Base-by-base conservation (phyloP, 495 filamentous ascomycete species). In the Penicillium roqueforti region DNA sequence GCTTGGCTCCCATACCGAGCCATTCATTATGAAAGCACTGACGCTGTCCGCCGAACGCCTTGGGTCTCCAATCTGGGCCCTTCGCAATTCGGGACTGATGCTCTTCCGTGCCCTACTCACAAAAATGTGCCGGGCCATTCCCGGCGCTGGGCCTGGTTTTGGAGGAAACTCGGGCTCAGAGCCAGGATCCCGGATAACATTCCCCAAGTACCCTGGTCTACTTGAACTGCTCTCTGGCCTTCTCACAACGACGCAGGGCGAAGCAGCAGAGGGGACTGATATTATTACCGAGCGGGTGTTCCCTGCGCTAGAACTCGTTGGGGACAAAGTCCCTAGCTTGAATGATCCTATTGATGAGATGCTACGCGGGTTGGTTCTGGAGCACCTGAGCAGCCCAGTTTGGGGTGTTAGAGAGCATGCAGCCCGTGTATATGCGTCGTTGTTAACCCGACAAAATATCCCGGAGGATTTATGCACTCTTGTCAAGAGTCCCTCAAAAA, bases 361-460 rank as follows among this genome's bases (percentile, higher is more conserved):
- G 52, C 50, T 77, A 5, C 65, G 68, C 11, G 65, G 49, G 11
- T 38, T 77, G 28, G 71, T 78, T 14, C 50, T 63, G 4, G 58
- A 66, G 47, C 71, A 78, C 34, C 73, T 92, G 26, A 80, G 78
- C n/a, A 92, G 87, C 56, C 77, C 79, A 2, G 78, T 91, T 14
- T 97, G 92, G 93, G 85, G 89, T 59, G 85, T 97, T 19, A 80
- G 93, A 50, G 91, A 96, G 62, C 91, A 96, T 56, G 89, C 92
- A 13, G 91, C 92, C 5, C 81, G 87, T 37, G 88, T 92, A 8
- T 78, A 89, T 54, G 83, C 83, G 47, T 82, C 81, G n/a, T 75
- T 92, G 38, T 61, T 88, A 34, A 66, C 82, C 4, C 66, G 74
- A 14, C 53, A 68, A 6, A 67, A 80, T n/a, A 83, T 84, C 62